A percentile compares a stretch with the other conserved stretches of the same genome.
phyloP scores from a whole-genome alignment of 345 rosid genomes.

The Fremontodendron californicum region DNA sequence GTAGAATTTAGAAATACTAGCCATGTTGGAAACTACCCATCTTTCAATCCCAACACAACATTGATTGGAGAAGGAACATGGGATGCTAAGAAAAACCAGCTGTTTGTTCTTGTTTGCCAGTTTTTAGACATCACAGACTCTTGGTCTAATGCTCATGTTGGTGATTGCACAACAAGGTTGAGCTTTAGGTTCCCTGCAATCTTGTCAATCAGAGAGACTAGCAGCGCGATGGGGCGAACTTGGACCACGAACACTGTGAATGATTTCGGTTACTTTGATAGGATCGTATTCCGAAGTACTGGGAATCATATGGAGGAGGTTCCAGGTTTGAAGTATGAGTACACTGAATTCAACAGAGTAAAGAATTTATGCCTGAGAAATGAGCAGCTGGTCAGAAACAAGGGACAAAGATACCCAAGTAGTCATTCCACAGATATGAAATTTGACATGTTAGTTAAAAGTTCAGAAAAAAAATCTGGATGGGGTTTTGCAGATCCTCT shows the following conservation, averaged over 20 bases:
- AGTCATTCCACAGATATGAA: slow-evolving; percentile 28
- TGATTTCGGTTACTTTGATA: slow-evolving; percentile 31
- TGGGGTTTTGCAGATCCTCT: slow-evolving; percentile 32
- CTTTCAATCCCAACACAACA: slow-evolving; percentile 13
- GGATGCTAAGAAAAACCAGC: slow-evolving; percentile 34
- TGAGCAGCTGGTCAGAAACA: slow-evolving; percentile 10
- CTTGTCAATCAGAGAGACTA: slow-evolving; percentile 28
- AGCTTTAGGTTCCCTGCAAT: slow-evolving; percentile 32
- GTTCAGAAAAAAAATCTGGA: slow-evolving; percentile 13
- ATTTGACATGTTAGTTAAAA: slow-evolving; percentile 26
- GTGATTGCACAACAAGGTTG: slow-evolving; percentile 39
- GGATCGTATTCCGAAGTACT: slow-evolving; percentile 20
- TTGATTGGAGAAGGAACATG: slow-evolving; percentile 53
- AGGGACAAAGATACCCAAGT: slow-evolving; percentile 30
- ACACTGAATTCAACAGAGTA: slow-evolving; percentile 31
- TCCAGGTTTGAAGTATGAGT: slow-evolving; percentile 31
- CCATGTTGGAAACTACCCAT: neutral
- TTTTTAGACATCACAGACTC: slow-evolving; percentile 27
- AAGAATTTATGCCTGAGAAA: slow-evolving; percentile 22
- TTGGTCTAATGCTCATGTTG: slow-evolving; percentile 30
- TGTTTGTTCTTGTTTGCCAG: slow-evolving; percentile 28
- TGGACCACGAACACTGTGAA: slow-evolving; percentile 24
- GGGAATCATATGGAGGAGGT: neutral
- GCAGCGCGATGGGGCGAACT: slow-evolving; percentile 27
- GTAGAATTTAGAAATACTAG: slow-evolving; percentile 5